Percentiles rank a stretch among this genome's conserved stretches.
Conservation (phyloP, 2,329 filamentous ascomycete genomes). For the Bisporella sp. region DNA sequence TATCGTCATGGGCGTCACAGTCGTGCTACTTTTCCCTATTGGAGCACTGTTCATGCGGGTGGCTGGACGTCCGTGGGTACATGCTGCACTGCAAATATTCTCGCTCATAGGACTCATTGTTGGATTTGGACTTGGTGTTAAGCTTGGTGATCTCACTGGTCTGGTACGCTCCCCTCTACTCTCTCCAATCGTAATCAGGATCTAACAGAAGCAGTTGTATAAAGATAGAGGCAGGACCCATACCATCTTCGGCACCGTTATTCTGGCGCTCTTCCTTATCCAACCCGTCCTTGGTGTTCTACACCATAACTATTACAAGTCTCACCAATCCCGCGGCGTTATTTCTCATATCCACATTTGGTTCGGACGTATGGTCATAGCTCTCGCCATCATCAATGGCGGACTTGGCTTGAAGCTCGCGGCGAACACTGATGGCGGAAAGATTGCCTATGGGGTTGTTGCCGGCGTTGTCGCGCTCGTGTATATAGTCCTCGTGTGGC, state of each 20-base stretch:
- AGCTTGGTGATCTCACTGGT: conserved; percentile 34
- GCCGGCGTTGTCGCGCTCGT: conserved; percentile 39
- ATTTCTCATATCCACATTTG: conserved; percentile 54
- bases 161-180: conserved; percentile 32
- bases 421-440: conserved; percentile 30
- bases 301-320: conserved; percentile 49
- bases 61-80: conserved; percentile 41
- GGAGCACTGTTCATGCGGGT: conserved; percentile 55
- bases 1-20: conserved; percentile 53
- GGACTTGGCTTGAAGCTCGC: conserved; percentile 52
- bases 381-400: conserved; percentile 56
- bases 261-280: conserved; percentile 46
- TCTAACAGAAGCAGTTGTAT: conserved; percentile 38
- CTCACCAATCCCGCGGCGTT: conserved; percentile 38
- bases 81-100: conserved; percentile 48
- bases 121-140: conserved; percentile 51
- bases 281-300: conserved; percentile 51
- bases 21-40: conserved; percentile 51
- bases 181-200: background rate
- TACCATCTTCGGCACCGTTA: conserved; percentile 47
- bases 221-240: conserved; percentile 36
- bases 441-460: conserved; percentile 50
- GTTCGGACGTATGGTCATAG: conserved; percentile 52
- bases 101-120: conserved; percentile 51
- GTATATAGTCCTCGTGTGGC: conserved; percentile 33